These are phyloP conservation scores for Ophioceras dolichostomum DNA, from an alignment of 2,329 filamentous ascomycete species.

Conservation along the genomic window DNA sequence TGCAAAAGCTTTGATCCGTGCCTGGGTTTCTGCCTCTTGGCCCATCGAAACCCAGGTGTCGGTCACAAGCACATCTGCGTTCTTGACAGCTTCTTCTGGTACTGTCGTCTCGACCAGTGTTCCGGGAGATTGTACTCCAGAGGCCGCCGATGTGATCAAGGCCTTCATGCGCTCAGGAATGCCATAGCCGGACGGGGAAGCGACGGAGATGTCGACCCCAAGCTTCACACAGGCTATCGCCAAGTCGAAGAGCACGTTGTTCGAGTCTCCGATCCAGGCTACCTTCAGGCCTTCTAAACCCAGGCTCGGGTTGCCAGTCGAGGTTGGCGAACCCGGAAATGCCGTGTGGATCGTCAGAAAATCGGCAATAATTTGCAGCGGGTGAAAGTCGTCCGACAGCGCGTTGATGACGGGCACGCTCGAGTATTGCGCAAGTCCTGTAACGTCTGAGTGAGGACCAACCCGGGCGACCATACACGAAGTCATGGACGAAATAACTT, in stretches of 20 bases:
- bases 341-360: constrained; percentile 80
- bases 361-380: constrained; percentile 88
- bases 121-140: constrained; percentile 34
- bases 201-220: constrained; percentile 76
- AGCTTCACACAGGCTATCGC: constrained; percentile 80
- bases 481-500: constrained; percentile 90
- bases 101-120: constrained; percentile 62
- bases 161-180: constrained; percentile 66
- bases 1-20: constrained; percentile 67
- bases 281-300: constrained; percentile 77
- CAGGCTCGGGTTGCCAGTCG: constrained; percentile 34
- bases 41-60: constrained; percentile 99
- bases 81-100: constrained; percentile 75
- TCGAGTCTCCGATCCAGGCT: constrained; percentile 92
- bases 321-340: constrained; percentile 30
- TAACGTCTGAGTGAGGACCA: constrained; percentile 63
- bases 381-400: constrained; percentile 83
- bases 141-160: constrained; percentile 53
- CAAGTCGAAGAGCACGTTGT: constrained; percentile 92
- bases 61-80: constrained; percentile 83
- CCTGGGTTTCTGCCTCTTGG: constrained; percentile 73
- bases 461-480: constrained; percentile 74
- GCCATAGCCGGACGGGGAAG: constrained; percentile 72
- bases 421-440: constrained; percentile 57
- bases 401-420: constrained; percentile 77